phyloP scores from a whole-genome alignment of 1,284 basidiomycete genomes.

The Heterobasidion parviporum region DNA sequence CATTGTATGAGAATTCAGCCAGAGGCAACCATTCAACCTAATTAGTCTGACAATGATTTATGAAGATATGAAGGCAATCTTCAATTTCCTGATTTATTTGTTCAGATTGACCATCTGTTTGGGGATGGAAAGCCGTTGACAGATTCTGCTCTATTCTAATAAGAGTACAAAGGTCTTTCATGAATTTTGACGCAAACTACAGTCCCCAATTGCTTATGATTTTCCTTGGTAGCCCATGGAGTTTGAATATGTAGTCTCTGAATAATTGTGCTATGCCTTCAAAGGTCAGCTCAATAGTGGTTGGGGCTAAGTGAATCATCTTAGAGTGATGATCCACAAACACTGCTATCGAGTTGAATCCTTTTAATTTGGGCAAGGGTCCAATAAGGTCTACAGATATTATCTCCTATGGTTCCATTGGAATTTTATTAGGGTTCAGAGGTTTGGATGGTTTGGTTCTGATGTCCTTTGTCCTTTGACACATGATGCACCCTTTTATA shows the following conservation, averaged over 20 bases:
- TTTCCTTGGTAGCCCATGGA: background rate
- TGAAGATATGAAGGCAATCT: slow-evolving; percentile 20
- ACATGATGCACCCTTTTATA: background rate
- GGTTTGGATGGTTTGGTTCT: background rate
- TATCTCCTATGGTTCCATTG: background rate
- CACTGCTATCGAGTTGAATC: background rate
- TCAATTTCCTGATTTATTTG: slow-evolving; percentile 27
- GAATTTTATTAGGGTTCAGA: background rate
- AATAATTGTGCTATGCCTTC: background rate
- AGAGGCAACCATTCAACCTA: slow-evolving; percentile 19
- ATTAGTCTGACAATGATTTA: slow-evolving; percentile 26
- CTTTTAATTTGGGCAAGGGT: background rate
- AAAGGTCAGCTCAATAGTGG: background rate
- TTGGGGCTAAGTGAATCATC: background rate
- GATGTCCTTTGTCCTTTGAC: background rate
- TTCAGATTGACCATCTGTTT: slow-evolving; percentile 26
- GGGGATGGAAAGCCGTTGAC: slow-evolving; percentile 10
- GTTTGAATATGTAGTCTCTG: background rate
- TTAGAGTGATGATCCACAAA: background rate
- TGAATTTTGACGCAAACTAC: background rate
- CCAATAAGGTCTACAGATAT: background rate
- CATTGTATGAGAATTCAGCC: background rate
- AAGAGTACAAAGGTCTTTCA: background rate
- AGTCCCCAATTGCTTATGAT: background rate
- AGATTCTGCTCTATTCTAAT: background rate